Evolutionary conservation across 2,329 filamentous ascomycete genomes (phyloP).

Genomic region (Sclerotinia sclerotiorum): DNA sequence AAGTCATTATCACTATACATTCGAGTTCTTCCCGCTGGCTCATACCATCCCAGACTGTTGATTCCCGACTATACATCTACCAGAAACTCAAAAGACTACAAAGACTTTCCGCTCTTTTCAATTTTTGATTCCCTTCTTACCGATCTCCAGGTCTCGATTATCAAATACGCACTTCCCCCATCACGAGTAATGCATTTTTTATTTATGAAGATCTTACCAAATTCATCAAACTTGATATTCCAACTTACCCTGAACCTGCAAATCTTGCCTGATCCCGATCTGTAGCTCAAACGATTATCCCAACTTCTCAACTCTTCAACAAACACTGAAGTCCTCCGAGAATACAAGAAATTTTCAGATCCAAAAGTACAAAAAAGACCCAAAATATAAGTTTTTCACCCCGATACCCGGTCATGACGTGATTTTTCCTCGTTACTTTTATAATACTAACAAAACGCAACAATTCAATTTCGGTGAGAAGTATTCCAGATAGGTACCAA

Average conservation of each 20-base stretch:
- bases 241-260: not conserved
- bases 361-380: not conserved
- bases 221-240: fast-evolving
- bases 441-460: not conserved
- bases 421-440: not conserved
- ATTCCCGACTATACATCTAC: not conserved
- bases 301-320: not conserved
- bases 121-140: too few species aligned
- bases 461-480: not conserved
- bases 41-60: too few species aligned
- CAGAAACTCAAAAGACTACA: not conserved
- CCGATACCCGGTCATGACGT: not conserved
- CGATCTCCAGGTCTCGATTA: not conserved
- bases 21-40: not conserved
- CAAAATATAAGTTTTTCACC: not conserved
- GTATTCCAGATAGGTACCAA: not conserved
- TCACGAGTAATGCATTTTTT: not conserved
- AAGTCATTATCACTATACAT: not conserved
- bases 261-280: not conserved
- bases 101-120: not conserved
- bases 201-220: not conserved
- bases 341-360: not conserved
- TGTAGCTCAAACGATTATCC: not conserved
- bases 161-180: not conserved
- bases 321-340: not conserved